These are phyloP conservation scores for Penicillium cosmopolitanum DNA, from an alignment of 495 filamentous ascomycete genomes.

Conservation along the genomic window DNA sequence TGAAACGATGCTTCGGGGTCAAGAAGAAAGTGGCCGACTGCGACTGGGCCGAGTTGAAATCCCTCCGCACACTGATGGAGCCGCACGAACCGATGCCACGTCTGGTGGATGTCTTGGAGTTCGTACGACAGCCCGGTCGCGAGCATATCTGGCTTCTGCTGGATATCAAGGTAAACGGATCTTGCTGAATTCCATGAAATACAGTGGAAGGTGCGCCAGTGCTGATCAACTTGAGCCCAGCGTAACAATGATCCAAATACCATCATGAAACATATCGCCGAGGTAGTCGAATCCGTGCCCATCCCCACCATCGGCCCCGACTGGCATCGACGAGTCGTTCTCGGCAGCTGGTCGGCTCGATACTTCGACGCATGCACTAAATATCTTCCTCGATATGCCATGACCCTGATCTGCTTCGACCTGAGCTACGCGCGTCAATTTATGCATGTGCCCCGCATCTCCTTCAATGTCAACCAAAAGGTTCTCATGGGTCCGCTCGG, in stretches of 20 bases:
- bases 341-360: slow-evolving; percentile 78
- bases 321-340: slow-evolving; percentile 74
- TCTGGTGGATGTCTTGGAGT: slow-evolving; percentile 74
- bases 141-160: slow-evolving; percentile 79
- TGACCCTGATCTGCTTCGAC: slow-evolving; percentile 75
- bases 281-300: slow-evolving; percentile 59
- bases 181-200: too few relatives aligned
- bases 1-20: slow-evolving; percentile 80
- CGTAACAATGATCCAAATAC: slow-evolving; percentile 68
- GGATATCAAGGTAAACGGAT: slow-evolving; percentile 74
- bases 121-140: slow-evolving; percentile 60
- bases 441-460: slow-evolving; percentile 58
- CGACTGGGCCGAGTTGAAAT: slow-evolving; percentile 72
- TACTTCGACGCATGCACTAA: slow-evolving; percentile 62
- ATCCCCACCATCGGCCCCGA: slow-evolving; percentile 37
- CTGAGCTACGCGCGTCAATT: slow-evolving; percentile 70
- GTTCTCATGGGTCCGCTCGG: slow-evolving; percentile 68
- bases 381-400: slow-evolving; percentile 67
- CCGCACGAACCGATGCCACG: slow-evolving; percentile 75
- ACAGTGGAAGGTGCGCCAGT: background rate
- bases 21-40: slow-evolving; percentile 72
- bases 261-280: slow-evolving; percentile 67
- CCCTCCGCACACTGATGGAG: slow-evolving; percentile 64
- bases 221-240: slow-evolving; percentile 30
- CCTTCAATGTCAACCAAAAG: slow-evolving; percentile 74